phyloP scores from a whole-genome alignment of 2,329 filamentous ascomycete genomes.

The Cordyceps cateniannulata region DNA sequence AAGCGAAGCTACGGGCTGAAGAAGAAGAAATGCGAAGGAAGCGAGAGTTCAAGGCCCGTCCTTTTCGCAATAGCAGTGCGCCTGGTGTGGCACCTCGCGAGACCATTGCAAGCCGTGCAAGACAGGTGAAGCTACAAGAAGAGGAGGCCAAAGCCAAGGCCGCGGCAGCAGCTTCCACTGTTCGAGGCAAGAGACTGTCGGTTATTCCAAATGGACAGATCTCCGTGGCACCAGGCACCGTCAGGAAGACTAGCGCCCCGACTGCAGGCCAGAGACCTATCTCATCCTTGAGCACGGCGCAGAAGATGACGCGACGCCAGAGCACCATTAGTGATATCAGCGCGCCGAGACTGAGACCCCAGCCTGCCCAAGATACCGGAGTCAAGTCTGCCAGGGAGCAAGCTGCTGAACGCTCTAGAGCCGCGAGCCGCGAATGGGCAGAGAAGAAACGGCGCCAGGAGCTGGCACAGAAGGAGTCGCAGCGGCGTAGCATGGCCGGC shows the following conservation, averaged over 20 bases:
- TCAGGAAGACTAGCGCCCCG: slow-evolving; percentile 10
- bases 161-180: slow-evolving; percentile 5
- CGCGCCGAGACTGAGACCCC: slow-evolving; percentile 44
- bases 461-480: slow-evolving; percentile 14
- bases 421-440: slow-evolving; percentile 55
- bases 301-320: slow-evolving; percentile 8
- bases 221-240: slow-evolving; percentile 19
- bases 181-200: slow-evolving; percentile 20
- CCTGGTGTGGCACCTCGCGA: slow-evolving; percentile 44
- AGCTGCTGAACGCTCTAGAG: slow-evolving; percentile 54
- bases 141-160: slow-evolving; percentile 19
- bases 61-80: slow-evolving; percentile 40
- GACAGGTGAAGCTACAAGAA: slow-evolving; percentile 38
- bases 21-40: slow-evolving; percentile 55
- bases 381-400: slow-evolving; percentile 51
- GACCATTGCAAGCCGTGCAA: slow-evolving; percentile 50
- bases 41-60: slow-evolving; percentile 58
- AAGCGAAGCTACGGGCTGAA: slow-evolving; percentile 47
- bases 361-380: slow-evolving; percentile 43
- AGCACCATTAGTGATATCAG: slow-evolving; percentile 20
- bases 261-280: not conserved
- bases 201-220: slow-evolving; percentile 20
- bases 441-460: slow-evolving; percentile 47
- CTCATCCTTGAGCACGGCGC: not conserved
- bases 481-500: not conserved